phyloP scores from a whole-genome alignment of 2,329 filamentous ascomycete species.

The Talaromyces atroroseus region DNA sequence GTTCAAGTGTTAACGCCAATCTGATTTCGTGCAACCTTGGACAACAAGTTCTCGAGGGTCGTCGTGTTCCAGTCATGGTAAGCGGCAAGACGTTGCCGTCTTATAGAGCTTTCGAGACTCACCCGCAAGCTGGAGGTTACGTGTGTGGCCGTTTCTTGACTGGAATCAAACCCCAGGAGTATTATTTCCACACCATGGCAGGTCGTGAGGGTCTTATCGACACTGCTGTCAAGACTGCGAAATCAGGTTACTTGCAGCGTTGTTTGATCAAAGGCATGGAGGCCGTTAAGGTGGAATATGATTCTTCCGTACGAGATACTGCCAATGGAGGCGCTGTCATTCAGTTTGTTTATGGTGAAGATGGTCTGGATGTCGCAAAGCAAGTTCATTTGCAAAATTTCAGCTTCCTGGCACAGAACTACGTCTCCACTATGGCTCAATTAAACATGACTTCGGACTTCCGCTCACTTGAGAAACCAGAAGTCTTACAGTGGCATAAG shows the following conservation, averaged over 20 bases:
- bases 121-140: conserved; percentile 85
- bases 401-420: conserved; percentile 81
- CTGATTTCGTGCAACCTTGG: conserved; percentile 96
- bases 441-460: conserved; percentile 60
- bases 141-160: conserved; percentile 96
- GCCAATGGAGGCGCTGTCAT: conserved; percentile 89
- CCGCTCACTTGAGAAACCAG: conserved; percentile 59
- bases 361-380: conserved; percentile 90
- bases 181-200: conserved; percentile 99
- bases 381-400: conserved; percentile 89
- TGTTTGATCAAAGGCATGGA: conserved; percentile 99
- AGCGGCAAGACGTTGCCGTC: conserved; percentile 94
- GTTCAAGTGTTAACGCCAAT: conserved; percentile 87
- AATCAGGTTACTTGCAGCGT: conserved; percentile 91
- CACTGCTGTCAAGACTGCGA: conserved; percentile 96
- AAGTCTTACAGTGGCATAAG: conserved; percentile 58
- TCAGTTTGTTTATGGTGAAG: conserved; percentile 95
- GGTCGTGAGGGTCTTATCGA: conserved; percentile 97
- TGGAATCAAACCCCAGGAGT: conserved; percentile 93
- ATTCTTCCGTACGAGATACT: conserved; percentile 80
- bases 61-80: conserved; percentile 93
- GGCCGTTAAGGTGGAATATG: conserved; percentile 84
- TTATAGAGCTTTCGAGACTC: conserved; percentile 86
- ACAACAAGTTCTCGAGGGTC: conserved; percentile 91
- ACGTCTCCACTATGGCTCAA: conserved; percentile 70